phyloP scores from a whole-genome alignment of 768 basidiomycete species.

The Mycena rebaudengoi region DNA sequence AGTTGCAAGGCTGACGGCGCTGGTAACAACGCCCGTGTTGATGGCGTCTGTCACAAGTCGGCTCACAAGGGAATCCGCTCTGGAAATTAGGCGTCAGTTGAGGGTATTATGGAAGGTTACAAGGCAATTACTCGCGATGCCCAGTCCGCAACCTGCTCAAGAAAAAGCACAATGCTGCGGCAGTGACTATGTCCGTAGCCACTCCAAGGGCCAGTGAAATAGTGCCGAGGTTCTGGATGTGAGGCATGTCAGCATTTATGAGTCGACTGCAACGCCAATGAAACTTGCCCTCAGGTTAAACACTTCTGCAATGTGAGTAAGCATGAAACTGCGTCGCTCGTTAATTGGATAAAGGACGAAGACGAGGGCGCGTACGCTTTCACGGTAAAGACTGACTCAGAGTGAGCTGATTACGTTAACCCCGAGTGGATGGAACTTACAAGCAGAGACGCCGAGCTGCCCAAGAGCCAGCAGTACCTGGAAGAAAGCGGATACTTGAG shows the following conservation, averaged over 20 bases:
- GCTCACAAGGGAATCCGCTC: constrained; percentile 68
- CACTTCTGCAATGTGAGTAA: constrained; percentile 53
- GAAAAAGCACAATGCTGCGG: constrained; percentile 65
- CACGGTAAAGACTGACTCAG: constrained; percentile 51
- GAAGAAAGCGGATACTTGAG: background rate
- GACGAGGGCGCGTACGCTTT: constrained; percentile 48
- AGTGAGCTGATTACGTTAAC: background rate
- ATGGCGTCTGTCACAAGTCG: constrained; percentile 67
- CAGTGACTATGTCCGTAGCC: constrained; percentile 66
- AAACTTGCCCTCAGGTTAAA: constrained; percentile 53
- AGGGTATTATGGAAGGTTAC: no score
- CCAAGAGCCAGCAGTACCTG: constrained; percentile 57
- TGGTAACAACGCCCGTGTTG: constrained; percentile 71
- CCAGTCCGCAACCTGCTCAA: constrained; percentile 65
- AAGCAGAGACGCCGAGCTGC: constrained; percentile 59
- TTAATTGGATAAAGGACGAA: background rate
- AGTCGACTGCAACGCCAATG: background rate
- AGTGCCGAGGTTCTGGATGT: constrained; percentile 55
- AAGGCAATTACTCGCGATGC: constrained; percentile 49
- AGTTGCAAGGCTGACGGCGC: constrained; percentile 57
- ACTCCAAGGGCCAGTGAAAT: constrained; percentile 62
- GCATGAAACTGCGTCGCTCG: constrained; percentile 32
- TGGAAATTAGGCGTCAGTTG: constrained; percentile 37
- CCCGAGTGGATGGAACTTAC: constrained; percentile 35
- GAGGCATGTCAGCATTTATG: background rate